Evolutionary conservation across 768 basidiomycete species (phyloP), one percentile per base, ranked within the genome.

Genomic region (Coprinopsis cinerea): DNA sequence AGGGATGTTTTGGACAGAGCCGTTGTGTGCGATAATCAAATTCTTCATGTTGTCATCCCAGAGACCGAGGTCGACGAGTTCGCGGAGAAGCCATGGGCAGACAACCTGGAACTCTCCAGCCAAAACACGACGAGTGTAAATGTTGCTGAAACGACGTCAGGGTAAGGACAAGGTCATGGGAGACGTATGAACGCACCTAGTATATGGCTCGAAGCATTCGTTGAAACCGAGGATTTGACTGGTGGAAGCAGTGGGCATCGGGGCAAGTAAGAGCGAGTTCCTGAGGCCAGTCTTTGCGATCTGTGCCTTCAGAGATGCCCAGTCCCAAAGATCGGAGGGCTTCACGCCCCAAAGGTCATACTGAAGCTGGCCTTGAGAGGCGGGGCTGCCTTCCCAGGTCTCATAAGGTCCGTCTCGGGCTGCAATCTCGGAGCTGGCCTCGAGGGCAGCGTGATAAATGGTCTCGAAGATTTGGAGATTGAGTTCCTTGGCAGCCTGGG

Each of bases 1-100:
- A 23, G 90, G 85, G 57, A 97, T 92, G 64, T 82, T 89, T 64
- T 95, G 92, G 23, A 89, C 67, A 4, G 86, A 88, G 23, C 88
- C 95, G 60, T 92, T 88, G 70, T 95, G 88, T 13, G 96, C 96
- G 58, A 99, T 98, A 68, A 99, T 92, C 79, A 90, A 86, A 72
- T 97, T 94, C 80, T 95, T 96, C 95, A 98, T 98, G 64, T 89
- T 82, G 62, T 99, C 95, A 60, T 97, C 81, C 96, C 96, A 99
- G 5, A 98, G 81, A 27, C 85, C 85, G 48, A 86, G 88, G 57
- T 95, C 90, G 58, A 97, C 95, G 50, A 99, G 87, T 58, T 99
- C 96, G 51, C 92, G 85, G n/a, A 99, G 81, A 45, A 99, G 79
- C 96, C 96, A 98, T 0, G 96, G 96, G 73, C 93, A 96, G 53